Evolutionary conservation across 2,329 filamentous ascomycete genomes (phyloP).

Genomic region (Nemania sp.): DNA sequence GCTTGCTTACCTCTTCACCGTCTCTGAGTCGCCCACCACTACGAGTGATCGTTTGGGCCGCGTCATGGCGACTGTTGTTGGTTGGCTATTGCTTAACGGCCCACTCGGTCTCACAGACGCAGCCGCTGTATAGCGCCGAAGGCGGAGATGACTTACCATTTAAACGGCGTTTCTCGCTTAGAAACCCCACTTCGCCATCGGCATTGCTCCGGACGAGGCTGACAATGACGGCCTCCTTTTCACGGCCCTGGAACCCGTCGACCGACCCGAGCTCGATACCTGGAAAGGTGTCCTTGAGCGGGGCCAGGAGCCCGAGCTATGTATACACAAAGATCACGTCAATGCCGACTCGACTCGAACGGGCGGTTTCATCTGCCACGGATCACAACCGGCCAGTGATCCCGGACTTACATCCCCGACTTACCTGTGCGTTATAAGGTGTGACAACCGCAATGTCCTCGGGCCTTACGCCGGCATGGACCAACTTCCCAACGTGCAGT

Average conservation of each 20-base stretch:
- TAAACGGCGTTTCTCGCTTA: conserved; percentile 86
- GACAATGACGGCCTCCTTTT: conserved; percentile 94
- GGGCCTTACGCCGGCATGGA: conserved; percentile 77
- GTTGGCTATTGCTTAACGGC: conserved; percentile 1
- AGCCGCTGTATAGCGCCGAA: background rate
- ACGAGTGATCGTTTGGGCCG: conserved; percentile 88
- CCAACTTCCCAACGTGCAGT: conserved; percentile 74
- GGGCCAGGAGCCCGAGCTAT: conserved; percentile 76
- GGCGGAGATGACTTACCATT: conserved; percentile 68
- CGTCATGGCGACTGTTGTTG: conserved; percentile 84
- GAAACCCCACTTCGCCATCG: conserved; percentile 86
- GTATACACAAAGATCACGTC: conserved; percentile 2
- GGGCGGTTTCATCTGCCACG: background rate
- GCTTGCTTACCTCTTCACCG: conserved; percentile 76
- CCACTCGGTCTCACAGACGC: background rate
- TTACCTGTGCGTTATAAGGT: conserved; percentile 90
- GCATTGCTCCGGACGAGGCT: conserved; percentile 92
- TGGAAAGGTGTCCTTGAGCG: conserved; percentile 79
- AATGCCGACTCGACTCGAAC: conserved; percentile 1
- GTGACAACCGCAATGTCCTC: conserved; percentile 93
- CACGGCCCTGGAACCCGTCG: conserved; percentile 94
- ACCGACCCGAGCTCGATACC: conserved; percentile 95
- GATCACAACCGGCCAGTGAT: background rate
- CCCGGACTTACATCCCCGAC: background rate
- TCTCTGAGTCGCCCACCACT: conserved; percentile 92